Conservation (phyloP, 108 stramenopile genomes). For the Cyclostephanos tholiformis region DNA sequence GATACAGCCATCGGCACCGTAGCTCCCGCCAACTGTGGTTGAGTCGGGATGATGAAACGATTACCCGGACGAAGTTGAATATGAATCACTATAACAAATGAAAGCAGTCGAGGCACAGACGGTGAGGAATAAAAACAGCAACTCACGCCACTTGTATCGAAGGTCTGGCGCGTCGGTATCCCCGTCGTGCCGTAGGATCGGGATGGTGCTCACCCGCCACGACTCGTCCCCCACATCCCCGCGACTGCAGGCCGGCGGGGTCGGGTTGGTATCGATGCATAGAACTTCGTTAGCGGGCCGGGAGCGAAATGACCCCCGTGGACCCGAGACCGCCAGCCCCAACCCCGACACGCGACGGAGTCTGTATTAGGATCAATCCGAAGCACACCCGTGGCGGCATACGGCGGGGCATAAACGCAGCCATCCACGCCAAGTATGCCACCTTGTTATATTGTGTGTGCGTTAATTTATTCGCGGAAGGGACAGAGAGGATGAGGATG, state of each 20-base stretch:
- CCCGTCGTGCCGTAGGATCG: conserved; percentile 33
- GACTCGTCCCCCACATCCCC: conserved; percentile 15
- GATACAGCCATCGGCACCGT: conserved; percentile 84
- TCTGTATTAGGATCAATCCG: conserved; percentile 41
- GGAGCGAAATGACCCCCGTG: conserved; percentile 46
- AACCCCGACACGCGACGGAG: no score
- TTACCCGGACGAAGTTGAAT: background rate
- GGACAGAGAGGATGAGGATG: background rate
- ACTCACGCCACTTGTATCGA: conserved; percentile 49
- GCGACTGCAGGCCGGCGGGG: background rate
- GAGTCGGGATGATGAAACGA: background rate
- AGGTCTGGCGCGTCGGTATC: conserved; percentile 34
- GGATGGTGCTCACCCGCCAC: conserved; percentile 44
- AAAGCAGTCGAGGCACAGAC: no score
- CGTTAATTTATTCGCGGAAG: no score
- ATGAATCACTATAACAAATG: no score
- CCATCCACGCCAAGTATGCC: conserved; percentile 54
- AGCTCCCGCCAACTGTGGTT: conserved; percentile 61
- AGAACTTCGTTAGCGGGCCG: conserved; percentile 46
- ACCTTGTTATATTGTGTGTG: background rate
- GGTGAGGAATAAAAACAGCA: background rate
- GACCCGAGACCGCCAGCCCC: conserved; percentile 55
- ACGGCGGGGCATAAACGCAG: conserved; percentile 39
- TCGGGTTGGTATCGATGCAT: conserved; percentile 48
- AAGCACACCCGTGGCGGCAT: conserved; percentile 43